Evolutionary conservation across 208 protist species (phyloP), one percentile per base, ranked within the genome.

Genomic region (Crithidia expoeki): DNA sequence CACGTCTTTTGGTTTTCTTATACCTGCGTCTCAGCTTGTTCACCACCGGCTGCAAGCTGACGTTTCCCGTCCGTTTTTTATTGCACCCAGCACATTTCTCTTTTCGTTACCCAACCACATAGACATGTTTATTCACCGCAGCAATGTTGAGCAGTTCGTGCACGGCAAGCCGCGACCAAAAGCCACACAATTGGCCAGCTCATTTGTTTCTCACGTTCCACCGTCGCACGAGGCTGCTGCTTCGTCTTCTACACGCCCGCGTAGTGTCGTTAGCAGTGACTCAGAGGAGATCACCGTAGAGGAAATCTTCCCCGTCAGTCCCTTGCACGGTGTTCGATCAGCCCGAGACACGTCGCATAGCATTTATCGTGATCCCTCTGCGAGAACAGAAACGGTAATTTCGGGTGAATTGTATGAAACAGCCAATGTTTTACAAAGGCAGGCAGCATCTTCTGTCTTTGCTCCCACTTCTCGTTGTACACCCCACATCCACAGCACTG

Each of bases 61-160:
- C n/a, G n/a, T n/a, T n/a, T n/a, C n/a, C n/a, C n/a, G n/a, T n/a
- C n/a, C n/a, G n/a, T n/a, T n/a, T n/a, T n/a, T n/a, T n/a, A n/a
- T n/a, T n/a, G n/a, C n/a, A n/a, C n/a, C n/a, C n/a, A n/a, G n/a
- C n/a, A n/a, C n/a, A 5, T 40, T 40, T 40, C 36, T 40, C 36
- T 40, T 12, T 40, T 40, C 36, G 9, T 12, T 40, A 14, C 12
- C 36, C 36, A 40, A 5, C 36, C 12, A 5, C 36, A 40, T 40
- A 40, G 36, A 40, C 36, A 62, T 57, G 40, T 65, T 58, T 33
- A 65, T 51, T 65, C 56, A 64, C 49, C 46, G 57, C 28, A 55
- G 36, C 42, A 40, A 47, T 38, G 50, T 47, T 33, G 42, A 27
- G 5, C 58, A 52, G 58, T 64, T 52, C 21, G 40, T 27, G 4